Percentiles rank a stretch among this genome's conserved stretches.
These are phyloP conservation scores for Phellinidium pouzarii DNA, from an alignment of 1,284 basidiomycete species.

Conservation along the genomic window DNA sequence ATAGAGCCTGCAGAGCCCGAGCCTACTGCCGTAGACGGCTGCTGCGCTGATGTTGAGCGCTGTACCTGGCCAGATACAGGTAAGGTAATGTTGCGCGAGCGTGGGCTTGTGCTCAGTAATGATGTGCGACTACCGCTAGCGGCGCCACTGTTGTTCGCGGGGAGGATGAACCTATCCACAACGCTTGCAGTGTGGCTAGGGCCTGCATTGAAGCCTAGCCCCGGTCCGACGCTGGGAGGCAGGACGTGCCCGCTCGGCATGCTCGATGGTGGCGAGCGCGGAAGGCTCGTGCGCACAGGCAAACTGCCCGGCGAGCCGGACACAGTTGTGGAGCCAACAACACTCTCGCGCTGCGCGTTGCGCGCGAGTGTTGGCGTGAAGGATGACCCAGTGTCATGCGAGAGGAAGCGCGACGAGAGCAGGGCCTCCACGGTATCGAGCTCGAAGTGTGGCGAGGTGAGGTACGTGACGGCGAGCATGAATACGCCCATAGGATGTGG, in stretches of 20 bases:
- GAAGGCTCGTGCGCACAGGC: slow-evolving; percentile 36
- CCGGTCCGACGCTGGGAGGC: neutral
- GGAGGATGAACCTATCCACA: slow-evolving; percentile 51
- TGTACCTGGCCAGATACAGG: slow-evolving; percentile 26
- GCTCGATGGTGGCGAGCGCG: slow-evolving; percentile 34
- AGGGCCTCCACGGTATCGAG: slow-evolving; percentile 69
- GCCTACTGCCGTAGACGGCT: slow-evolving; percentile 18
- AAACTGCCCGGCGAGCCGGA: slow-evolving; percentile 40
- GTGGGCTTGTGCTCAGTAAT: slow-evolving; percentile 25
- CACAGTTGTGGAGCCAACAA: neutral
- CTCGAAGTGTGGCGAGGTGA: slow-evolving; percentile 59
- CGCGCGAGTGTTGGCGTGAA: slow-evolving; percentile 54
- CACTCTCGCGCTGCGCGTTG: slow-evolving; percentile 41
- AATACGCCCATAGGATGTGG: slow-evolving; percentile 64
- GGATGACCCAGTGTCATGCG: slow-evolving; percentile 47
- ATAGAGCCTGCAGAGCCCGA: slow-evolving; percentile 27
- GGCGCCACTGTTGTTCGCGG: slow-evolving; percentile 22
- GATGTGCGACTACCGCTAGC: slow-evolving; percentile 12
- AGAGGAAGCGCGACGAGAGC: slow-evolving; percentile 64
- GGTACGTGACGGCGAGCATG: slow-evolving; percentile 53
- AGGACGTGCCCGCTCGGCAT: slow-evolving; percentile 1
- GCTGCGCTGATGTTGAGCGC: slow-evolving; percentile 13
- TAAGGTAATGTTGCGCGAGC: slow-evolving; percentile 31
- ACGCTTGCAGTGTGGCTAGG: slow-evolving; percentile 27
- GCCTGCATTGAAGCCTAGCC: slow-evolving; percentile 2